Base-by-base conservation (phyloP, 805 yeast species). In the Zygosaccharomyces siamensis region DNA sequence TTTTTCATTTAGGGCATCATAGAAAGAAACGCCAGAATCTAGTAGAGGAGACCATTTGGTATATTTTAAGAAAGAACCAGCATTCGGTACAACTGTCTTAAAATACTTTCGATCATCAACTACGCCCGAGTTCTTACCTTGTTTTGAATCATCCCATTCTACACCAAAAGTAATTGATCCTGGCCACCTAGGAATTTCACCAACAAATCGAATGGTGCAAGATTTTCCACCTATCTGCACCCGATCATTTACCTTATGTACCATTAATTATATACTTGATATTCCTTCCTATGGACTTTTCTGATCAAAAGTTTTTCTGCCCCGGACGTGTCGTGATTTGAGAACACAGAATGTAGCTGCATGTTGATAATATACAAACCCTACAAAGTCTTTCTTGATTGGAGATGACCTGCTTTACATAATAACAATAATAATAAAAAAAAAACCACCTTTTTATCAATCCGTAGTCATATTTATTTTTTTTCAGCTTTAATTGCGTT, bases 61-160 rank as follows among this genome's bases (percentile, higher is more conserved):
- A 12, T 49, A 56, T 35, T 55, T 59, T 14, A 60, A 39, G 42
- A 61, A 59, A 4, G 67, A 61, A 3, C 64, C 67, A 12, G 63
- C 45, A 38, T 46, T 42, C 3, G 47, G 42, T 1, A 26, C 23
- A 4, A 23, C 18, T 39, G 70, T 58, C 5, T 54, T 30, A 62
- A 90, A 90, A 62, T 87, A 87, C 46, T 62, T 56, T 0, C 66
- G 57, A 0, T 83, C 87, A 18, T 77, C 70, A 24, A 79, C 51
- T 1, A 61, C 49, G 0, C 98, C 98, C 52, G 77, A 69, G 62
- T 89, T 80, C 57, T 83, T 87, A 1, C 97, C 97, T 31, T 89
- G 71, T 0, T 51, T 47, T 0, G 74, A 66, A 39, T 80, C 71
- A 62, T 90, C 97, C 97, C 97, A 90, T 63, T 90, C 96, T 3